Percentiles rank a stretch among this genome's conserved stretches.
These are phyloP conservation scores for Glycine latifolia DNA, from an alignment of 306 rosid genomes.

Conservation along the genomic window DNA sequence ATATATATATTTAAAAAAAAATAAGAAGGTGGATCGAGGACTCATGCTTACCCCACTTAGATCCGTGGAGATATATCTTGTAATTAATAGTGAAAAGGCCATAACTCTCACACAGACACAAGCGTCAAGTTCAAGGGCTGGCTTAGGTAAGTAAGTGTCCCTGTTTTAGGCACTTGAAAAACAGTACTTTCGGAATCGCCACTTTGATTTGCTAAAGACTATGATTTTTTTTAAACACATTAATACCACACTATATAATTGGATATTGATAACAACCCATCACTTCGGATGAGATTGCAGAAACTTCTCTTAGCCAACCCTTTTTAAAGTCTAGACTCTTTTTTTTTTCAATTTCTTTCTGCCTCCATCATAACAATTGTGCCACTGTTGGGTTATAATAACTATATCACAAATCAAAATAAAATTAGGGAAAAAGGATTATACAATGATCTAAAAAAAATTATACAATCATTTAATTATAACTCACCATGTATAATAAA, in stretches of 20 bases:
- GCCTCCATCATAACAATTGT: neutral
- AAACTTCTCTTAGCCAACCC: slow-evolving; percentile 21
- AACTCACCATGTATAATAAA: too few species aligned
- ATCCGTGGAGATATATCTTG: neutral
- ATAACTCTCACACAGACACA: neutral
- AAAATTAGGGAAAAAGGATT: too few species aligned
- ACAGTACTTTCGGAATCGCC: slow-evolving; percentile 1
- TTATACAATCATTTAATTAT: too few species aligned
- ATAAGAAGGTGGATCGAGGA: neutral
- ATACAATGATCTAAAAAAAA: too few species aligned
- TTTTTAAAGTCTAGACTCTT: neutral
- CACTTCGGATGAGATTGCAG: neutral
- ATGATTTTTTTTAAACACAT: too few species aligned
- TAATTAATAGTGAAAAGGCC: slow-evolving; percentile 8
- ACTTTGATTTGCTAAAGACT: neutral
- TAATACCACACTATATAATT: too few species aligned
- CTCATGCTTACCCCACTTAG: neutral
- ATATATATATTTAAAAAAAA: neutral
- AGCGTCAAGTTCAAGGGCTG: too few species aligned
- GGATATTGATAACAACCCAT: too few species aligned
- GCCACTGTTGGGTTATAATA: too few species aligned
- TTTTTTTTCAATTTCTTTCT: neutral
- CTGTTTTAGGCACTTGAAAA: neutral
- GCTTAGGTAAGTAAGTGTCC: neutral
- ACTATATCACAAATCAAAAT: too few species aligned